A percentile compares a stretch with the other conserved stretches of the same genome.
phyloP scores from a whole-genome alignment of 495 filamentous ascomycete species.

The Parathielavia appendiculata region DNA sequence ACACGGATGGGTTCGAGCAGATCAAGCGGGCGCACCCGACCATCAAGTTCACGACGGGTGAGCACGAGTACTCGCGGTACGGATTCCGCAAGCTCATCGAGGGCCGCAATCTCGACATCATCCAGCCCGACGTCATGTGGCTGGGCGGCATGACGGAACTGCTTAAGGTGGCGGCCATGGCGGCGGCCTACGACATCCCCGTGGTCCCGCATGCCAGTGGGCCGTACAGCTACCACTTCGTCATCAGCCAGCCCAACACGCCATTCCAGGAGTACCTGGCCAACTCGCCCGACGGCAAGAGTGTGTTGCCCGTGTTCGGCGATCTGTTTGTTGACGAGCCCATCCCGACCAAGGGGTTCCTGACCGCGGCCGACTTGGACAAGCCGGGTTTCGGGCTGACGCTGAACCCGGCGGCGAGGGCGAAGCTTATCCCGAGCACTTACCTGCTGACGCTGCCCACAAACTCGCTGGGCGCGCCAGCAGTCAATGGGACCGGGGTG shows the following conservation, averaged over 20 bases:
- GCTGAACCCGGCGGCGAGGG: conserved; percentile 69
- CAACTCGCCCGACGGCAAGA: conserved; percentile 85
- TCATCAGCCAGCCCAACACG: conserved; percentile 81
- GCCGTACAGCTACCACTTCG: conserved; percentile 92
- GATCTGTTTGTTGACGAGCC: conserved; percentile 88
- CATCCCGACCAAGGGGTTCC: conserved; percentile 73
- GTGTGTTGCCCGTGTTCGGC: conserved; percentile 83
- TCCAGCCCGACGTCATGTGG: conserved; percentile 97
- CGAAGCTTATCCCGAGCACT: conserved; percentile 63
- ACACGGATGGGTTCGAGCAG: conserved; percentile 81
- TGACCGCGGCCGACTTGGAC: conserved; percentile 72
- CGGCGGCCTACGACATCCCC: conserved; percentile 85
- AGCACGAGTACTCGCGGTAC: conserved; percentile 89
- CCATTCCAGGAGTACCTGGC: conserved; percentile 94
- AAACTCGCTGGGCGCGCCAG: conserved; percentile 47
- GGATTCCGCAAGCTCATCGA: conserved; percentile 93
- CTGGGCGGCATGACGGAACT: conserved; percentile 88
- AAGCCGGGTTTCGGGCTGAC: conserved; percentile 89
- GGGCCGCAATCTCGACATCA: conserved; percentile 84
- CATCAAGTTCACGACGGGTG: conserved; percentile 90
- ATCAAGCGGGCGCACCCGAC: conserved; percentile 85
- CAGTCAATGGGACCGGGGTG: conserved; percentile 9
- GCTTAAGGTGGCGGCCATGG: conserved; percentile 81
- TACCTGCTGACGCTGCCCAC: conserved; percentile 68
- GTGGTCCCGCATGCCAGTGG: conserved; percentile 92